Percentiles rank a stretch among this genome's conserved stretches.
Conservation (phyloP, 2,329 filamentous ascomycete genomes). For the Reticulascus tulasneorum region DNA sequence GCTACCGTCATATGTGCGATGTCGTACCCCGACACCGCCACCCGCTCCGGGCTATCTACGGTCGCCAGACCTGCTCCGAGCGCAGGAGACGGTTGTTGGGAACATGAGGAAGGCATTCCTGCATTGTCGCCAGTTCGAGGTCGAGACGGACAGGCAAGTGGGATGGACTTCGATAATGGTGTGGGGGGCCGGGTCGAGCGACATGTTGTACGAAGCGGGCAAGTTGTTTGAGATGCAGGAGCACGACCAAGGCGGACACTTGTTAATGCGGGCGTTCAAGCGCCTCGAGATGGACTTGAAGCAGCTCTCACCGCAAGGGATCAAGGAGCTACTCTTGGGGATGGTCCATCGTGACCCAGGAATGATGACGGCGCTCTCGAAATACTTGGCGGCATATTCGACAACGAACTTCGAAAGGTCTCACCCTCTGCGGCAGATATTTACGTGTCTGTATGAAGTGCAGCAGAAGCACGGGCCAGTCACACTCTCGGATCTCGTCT, state of each 20-base stretch:
- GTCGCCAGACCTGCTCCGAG: constrained; percentile 38
- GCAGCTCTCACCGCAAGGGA: constrained; percentile 38
- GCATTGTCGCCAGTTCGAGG: constrained; percentile 39
- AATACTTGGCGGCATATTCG: constrained; percentile 40
- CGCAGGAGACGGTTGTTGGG: constrained; percentile 38
- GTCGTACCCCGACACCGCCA: constrained; percentile 41
- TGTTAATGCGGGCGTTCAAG: constrained; percentile 38
- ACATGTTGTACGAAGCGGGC: constrained; percentile 40
- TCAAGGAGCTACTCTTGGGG: constrained; percentile 37
- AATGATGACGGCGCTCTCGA: constrained; percentile 42
- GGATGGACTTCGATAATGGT: constrained; percentile 38
- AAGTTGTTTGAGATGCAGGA: constrained; percentile 37
- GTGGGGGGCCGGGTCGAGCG: constrained; percentile 40
- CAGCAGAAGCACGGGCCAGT: constrained; percentile 40
- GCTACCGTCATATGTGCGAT: constrained; percentile 38
- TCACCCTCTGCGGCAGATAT: constrained; percentile 39
- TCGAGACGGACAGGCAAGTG: constrained; percentile 31
- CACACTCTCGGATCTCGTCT: constrained; percentile 39
- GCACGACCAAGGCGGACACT: constrained; percentile 34
- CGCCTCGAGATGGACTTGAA: constrained; percentile 38
- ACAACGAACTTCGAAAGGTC: constrained; percentile 38
- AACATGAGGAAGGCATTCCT: constrained; percentile 42
- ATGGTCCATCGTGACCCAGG: constrained; percentile 41
- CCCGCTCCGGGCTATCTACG: constrained; percentile 36
- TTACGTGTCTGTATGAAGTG: constrained; percentile 38